Evolutionary conservation across 352 stramenopile species (phyloP).

Genomic region (Phytophthora sojae): DNA sequence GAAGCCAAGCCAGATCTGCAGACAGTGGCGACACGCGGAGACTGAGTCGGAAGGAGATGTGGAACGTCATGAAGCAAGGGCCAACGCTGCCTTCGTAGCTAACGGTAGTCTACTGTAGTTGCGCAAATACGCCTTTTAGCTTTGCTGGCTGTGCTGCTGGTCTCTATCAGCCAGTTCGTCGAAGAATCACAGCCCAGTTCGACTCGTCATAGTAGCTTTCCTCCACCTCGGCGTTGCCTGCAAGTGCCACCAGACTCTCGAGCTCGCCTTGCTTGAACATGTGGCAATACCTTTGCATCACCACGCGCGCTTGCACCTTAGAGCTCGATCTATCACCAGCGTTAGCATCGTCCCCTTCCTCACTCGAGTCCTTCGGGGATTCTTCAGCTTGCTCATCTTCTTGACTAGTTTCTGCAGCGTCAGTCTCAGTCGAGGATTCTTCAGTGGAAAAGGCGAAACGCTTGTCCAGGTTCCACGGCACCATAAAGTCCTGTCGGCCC

Average conservation of each 20-base stretch:
- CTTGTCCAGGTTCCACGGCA: conserved; percentile 89
- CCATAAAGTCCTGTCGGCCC: conserved; percentile 85
- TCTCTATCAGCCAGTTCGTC: conserved; percentile 49
- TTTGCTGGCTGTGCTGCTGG: conserved; percentile 2
- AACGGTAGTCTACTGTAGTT: too few species aligned
- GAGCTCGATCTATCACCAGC: background rate
- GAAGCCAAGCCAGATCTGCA: conserved; percentile 1
- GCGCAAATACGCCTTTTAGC: background rate
- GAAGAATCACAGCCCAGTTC: conserved; percentile 88
- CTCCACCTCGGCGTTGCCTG: conserved; percentile 68
- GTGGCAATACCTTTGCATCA: conserved; percentile 90
- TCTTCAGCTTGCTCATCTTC: conserved; percentile 14
- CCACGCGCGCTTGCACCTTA: conserved; percentile 41
- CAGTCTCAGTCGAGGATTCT: conserved; percentile 8
- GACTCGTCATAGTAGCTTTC: conserved; percentile 88
- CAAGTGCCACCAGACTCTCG: conserved; percentile 66
- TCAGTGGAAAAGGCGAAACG: conserved; percentile 52
- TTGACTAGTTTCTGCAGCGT: conserved; percentile 5
- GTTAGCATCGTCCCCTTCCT: conserved; percentile 23
- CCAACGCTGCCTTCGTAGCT: conserved; percentile 29
- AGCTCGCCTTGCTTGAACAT: conserved; percentile 90
- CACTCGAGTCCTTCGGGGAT: conserved; percentile 2
- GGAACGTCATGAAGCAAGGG: conserved; percentile 39
- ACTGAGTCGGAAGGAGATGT: conserved; percentile 40
- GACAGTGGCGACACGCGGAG: conserved; percentile 5